Evolutionary conservation across 192 early-diverging fungal species (phyloP), one percentile per base, ranked within the genome.

Genomic region (Coemansia sp.): DNA sequence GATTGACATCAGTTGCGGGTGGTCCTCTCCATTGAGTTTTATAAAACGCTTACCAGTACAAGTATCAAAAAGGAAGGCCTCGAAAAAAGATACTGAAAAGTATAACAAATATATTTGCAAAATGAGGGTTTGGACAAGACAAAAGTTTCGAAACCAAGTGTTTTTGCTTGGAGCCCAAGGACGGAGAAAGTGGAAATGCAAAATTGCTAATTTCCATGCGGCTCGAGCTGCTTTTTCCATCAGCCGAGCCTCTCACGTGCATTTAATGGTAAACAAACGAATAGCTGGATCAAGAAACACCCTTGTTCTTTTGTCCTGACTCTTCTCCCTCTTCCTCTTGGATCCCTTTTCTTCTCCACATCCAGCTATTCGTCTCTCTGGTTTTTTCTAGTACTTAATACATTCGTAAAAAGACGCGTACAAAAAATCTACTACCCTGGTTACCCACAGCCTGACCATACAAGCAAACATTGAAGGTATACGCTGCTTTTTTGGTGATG

Each of bases 241-340:
- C n/a, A 33, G 20, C 15, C 25, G 55, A 57, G 55, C n/a, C 55
- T 57, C 55, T 57, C 55, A 57, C 55, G 55, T 57, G 55, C 31
- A 3, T 2, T 20, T 1, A 52, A 23, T 26, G 26, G 26, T 29
- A 52, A 29, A 52, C 20, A 23, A 52, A n/a, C n/a, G n/a, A n/a
- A n/a, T n/a, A n/a, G n/a, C n/a, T n/a, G n/a, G 48, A 49, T 49
- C 7, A 49, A 18, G 13, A 25, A 10, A 51, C 23, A 26, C 30
- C 15, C 26, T 52, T 52, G 51, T n/a, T 20, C n/a, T 25, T 57
- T 57, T 18, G 26, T 34, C 10, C 12, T 10, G 25, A n/a, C n/a
- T 33, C 6, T 29, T 31, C n/a, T 34, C 55, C 30, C 15, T 9
- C 1, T 31, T 57, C 31, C 7, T n/a, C 18, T 33, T 31, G 8